A percentile compares a stretch with the other conserved stretches of the same genome.
Evolutionary conservation across 805 yeast genomes (phyloP).

Genomic region (Candida silvatica): DNA sequence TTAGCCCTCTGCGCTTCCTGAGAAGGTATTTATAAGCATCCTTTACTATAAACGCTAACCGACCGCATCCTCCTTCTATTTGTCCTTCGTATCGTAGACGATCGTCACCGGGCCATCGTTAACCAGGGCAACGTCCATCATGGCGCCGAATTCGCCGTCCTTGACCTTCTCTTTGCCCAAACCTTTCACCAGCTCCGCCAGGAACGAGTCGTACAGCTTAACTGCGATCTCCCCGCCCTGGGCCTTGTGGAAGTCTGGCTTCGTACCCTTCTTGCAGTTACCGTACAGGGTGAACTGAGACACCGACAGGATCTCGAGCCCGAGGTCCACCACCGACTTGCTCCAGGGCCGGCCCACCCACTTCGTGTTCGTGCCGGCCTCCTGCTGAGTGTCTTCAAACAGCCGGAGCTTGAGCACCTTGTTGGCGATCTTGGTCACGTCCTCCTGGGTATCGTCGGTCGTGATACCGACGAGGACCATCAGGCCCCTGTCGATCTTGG

Average conservation of each 20-base stretch:
- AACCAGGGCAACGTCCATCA: slow-evolving; percentile 88
- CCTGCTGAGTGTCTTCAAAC: slow-evolving; percentile 48
- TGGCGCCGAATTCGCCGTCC: slow-evolving; percentile 91
- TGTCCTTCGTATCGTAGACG: slow-evolving; percentile 60
- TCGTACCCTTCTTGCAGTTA: slow-evolving; percentile 79
- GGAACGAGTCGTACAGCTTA: slow-evolving; percentile 43
- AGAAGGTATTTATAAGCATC: neutral
- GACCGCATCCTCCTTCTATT: slow-evolving; percentile 5
- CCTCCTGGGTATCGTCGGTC: slow-evolving; percentile 66
- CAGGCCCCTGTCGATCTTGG: slow-evolving; percentile 70
- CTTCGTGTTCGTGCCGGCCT: slow-evolving; percentile 35
- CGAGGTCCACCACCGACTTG: slow-evolving; percentile 50
- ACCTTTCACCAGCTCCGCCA: slow-evolving; percentile 36
- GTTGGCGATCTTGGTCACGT: slow-evolving; percentile 57
- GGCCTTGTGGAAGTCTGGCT: slow-evolving; percentile 91
- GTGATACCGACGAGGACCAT: slow-evolving; percentile 81
- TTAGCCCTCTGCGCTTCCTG: slow-evolving; percentile 1
- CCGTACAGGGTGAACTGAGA: slow-evolving; percentile 92
- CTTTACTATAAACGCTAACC: neutral
- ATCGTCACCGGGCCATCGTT: slow-evolving; percentile 96
- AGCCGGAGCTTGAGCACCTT: slow-evolving; percentile 60
- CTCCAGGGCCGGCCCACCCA: slow-evolving; percentile 74
- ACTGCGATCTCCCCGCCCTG: slow-evolving; percentile 64
- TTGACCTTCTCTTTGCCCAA: slow-evolving; percentile 59
- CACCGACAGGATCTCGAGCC: slow-evolving; percentile 73